Evolutionary conservation across 2,329 filamentous ascomycete genomes (phyloP).

Genomic region (Cytospora piceae): DNA sequence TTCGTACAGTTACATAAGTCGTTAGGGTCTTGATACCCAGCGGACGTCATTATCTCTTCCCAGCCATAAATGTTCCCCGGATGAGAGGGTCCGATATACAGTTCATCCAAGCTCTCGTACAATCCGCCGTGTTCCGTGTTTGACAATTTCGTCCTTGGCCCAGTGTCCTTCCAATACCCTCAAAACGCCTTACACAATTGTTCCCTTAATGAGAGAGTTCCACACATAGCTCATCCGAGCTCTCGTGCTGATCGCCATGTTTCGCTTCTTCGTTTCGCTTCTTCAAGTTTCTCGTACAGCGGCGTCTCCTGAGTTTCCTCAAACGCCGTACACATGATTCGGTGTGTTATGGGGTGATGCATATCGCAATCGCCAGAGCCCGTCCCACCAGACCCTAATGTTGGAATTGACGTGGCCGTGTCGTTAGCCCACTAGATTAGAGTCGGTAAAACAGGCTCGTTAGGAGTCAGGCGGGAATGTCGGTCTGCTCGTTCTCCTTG

Average conservation of each 20-base stretch:
- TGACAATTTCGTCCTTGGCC: neutral
- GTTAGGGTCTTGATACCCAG: constrained; percentile 10
- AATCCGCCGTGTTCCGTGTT: neutral
- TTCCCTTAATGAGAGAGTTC: constrained; percentile 8
- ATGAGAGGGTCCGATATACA: constrained; percentile 21
- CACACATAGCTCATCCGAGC: constrained; percentile 21
- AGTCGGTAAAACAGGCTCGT: constrained; percentile 30
- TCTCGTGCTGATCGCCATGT: constrained; percentile 4
- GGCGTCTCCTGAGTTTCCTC: neutral
- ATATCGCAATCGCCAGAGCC: constrained; percentile 22
- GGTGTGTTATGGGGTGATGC: constrained; percentile 5
- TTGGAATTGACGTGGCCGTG: constrained; percentile 18
- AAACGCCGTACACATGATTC: constrained; percentile 16
- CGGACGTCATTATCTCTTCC: constrained; percentile 18
- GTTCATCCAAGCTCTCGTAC: constrained; percentile 17
- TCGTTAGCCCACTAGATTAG: constrained; percentile 11
- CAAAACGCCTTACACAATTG: constrained; percentile 3
- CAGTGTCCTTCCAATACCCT: neutral
- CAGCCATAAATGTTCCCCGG: constrained; percentile 12
- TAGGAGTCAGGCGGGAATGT: constrained; percentile 30
- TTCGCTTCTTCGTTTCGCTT: neutral
- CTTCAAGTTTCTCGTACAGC: constrained; percentile 1
- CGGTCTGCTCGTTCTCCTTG: constrained; percentile 28
- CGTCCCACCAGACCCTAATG: constrained; percentile 26
- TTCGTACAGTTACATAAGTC: constrained; percentile 31